These are phyloP conservation scores for Lachancea waltii DNA, from an alignment of 805 yeast genomes.

Conservation along the genomic window DNA sequence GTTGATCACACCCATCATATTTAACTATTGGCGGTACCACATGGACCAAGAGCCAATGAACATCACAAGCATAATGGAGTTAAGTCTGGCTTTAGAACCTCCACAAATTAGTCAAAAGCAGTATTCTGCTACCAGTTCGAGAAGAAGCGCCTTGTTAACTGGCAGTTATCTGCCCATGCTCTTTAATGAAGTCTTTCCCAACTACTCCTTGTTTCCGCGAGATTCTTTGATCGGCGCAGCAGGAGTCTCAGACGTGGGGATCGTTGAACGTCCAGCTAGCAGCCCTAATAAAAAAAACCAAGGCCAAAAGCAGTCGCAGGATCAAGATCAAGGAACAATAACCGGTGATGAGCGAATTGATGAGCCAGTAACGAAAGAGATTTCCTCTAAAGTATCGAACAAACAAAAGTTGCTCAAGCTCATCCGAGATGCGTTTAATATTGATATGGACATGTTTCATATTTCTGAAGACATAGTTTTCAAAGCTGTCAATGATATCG, in stretches of 20 bases:
- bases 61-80: conserved; percentile 50
- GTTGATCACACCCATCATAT: conserved; percentile 9
- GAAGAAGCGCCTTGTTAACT: conserved; percentile 49
- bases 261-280: not conserved
- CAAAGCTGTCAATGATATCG: conserved; percentile 42
- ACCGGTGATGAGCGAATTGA: conserved; percentile 47
- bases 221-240: conserved; percentile 49
- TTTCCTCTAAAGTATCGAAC: conserved; percentile 24
- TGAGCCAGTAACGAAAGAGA: conserved; percentile 24
- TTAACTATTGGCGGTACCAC: conserved; percentile 28
- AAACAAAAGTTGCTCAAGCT: conserved; percentile 48
- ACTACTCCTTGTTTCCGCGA: conserved; percentile 51
- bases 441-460: conserved; percentile 51
- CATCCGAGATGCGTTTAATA: conserved; percentile 58
- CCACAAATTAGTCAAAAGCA: conserved; percentile 31
- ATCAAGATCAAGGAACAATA: conserved; percentile 21
- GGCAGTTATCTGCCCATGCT: conserved; percentile 63
- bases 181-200: conserved; percentile 51
- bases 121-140: conserved; percentile 35
- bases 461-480: conserved; percentile 51
- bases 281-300: too few relatives aligned
- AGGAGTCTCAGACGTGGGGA: conserved; percentile 28
- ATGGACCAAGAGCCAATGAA: conserved; percentile 36
- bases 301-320: not conserved
- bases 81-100: conserved; percentile 62